Percentiles rank a stretch among this genome's conserved stretches.
These are phyloP conservation scores for Colletotrichum sp. DNA, from an alignment of 2,329 filamentous ascomycete species.

Conservation along the genomic window DNA sequence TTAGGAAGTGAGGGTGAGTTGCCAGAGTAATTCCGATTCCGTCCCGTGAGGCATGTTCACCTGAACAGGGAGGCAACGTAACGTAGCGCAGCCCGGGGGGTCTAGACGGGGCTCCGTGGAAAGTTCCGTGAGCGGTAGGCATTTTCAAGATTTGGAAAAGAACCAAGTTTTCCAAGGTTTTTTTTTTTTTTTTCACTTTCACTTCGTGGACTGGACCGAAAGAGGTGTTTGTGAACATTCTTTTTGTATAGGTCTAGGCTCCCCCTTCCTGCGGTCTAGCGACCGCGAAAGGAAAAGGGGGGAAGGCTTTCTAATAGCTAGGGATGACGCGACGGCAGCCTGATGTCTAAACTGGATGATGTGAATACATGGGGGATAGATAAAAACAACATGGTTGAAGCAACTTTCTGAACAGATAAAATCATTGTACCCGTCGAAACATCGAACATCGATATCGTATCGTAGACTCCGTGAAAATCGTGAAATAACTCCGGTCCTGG, in stretches of 20 bases:
- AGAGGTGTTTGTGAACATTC: background rate
- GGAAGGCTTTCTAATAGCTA: background rate
- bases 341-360: background rate
- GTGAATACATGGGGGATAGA: background rate
- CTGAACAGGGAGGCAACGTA: background rate
- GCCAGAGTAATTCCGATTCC: background rate
- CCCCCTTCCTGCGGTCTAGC: background rate
- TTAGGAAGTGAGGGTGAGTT: background rate
- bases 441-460: background rate
- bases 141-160: background rate
- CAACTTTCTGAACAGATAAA: background rate
- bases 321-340: background rate
- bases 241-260: background rate
- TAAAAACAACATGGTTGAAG: background rate
- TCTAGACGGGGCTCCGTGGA: background rate
- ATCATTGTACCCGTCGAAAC: background rate
- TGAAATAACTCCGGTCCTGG: background rate
- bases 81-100: background rate
- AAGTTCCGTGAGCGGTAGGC: background rate
- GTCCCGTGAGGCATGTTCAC: background rate
- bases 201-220: background rate
- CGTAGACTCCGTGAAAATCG: background rate
- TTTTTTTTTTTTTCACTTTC: too few species aligned
- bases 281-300: background rate
- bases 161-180: background rate